Evolutionary conservation across 352 stramenopile genomes (phyloP), one percentile per base, ranked within the genome.

Genomic region (Pythium coloratum): DNA sequence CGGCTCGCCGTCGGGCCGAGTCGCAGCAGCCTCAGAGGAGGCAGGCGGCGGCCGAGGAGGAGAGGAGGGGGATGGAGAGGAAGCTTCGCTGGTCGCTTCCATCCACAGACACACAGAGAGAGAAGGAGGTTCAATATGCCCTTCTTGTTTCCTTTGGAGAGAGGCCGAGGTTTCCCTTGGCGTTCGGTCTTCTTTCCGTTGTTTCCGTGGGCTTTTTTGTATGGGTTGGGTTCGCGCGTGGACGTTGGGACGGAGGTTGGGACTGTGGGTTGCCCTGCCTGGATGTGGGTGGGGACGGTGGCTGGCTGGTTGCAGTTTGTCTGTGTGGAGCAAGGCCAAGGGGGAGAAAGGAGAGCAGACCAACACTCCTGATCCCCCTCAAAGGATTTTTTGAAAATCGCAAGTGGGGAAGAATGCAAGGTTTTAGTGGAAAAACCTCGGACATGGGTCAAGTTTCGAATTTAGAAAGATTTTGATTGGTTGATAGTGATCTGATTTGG

Each of bases 351-450:
- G 18, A 32, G 20, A 16, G 10, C 7, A n/a, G 66, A 73, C 60
- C 60, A 73, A 66, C 67, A 73, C 42, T 69, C 67, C 66, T 33
- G 2, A 24, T 5, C 46, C 16, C 53, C 53, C 59, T 61, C 64
- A 46, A 62, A 7, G 51, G 36, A 54, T 56, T 61, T 70, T 72
- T 72, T 59, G 53, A 59, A 59, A 24, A 6, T 16, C 0, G 18
- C 16, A 24, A 28, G 18, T 2, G 6, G 9, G 64, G 65, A 70
- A 42, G 16, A 34, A 40, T 38, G 8, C 1, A 49, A 69, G 67
- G 67, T 73, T 73, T 69, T 69, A 49, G 8, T 2, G 2, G 6
- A 32, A 69, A 73, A 73, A 73, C 67, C 67, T 73, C 66, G 55
- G 61, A 50, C 24, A 57, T 55, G 56, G 53, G 14, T 28, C 47